phyloP scores from a whole-genome alignment of 1,139 yeast species.

The Pichia sp. region DNA sequence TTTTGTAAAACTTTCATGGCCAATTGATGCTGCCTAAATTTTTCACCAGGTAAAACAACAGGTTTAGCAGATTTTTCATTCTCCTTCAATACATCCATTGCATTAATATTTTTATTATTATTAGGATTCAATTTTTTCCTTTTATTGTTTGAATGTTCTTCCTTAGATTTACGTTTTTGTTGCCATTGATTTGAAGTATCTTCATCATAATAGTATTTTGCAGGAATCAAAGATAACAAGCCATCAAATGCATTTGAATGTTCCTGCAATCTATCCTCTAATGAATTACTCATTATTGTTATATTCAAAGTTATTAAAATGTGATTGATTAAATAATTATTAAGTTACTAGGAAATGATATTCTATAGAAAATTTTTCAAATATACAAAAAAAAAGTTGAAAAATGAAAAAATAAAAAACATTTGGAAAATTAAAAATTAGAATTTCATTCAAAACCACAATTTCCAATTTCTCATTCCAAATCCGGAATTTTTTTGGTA shows the following conservation, averaged over 20 bases:
- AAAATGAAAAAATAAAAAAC: background rate
- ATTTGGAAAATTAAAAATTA: background rate
- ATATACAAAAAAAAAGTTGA: too few relatives aligned
- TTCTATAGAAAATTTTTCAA: background rate
- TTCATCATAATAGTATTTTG: constrained; percentile 80
- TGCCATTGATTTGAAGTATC: constrained; percentile 78
- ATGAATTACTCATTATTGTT: constrained; percentile 33
- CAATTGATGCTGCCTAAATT: constrained; percentile 7
- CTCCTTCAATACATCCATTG: constrained; percentile 58
- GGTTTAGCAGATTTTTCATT: constrained; percentile 53
- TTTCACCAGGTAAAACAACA: constrained; percentile 48
- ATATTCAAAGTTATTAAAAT: too few relatives aligned
- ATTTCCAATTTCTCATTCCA: background rate
- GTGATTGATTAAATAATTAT: too few relatives aligned
- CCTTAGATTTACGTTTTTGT: constrained; percentile 67
- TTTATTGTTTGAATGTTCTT: constrained; percentile 55
- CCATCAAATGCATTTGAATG: constrained; percentile 91
- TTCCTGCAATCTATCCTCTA: constrained; percentile 74
- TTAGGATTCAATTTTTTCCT: constrained; percentile 74
- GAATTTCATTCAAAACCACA: too few relatives aligned
- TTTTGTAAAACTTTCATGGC: constrained; percentile 12
- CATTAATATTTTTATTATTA: constrained; percentile 47
- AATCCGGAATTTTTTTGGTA: background rate
- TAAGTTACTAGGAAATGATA: background rate
- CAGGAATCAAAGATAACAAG: constrained; percentile 82